phyloP scores from a whole-genome alignment of 768 basidiomycete genomes.

The Jaapia argillacea region DNA sequence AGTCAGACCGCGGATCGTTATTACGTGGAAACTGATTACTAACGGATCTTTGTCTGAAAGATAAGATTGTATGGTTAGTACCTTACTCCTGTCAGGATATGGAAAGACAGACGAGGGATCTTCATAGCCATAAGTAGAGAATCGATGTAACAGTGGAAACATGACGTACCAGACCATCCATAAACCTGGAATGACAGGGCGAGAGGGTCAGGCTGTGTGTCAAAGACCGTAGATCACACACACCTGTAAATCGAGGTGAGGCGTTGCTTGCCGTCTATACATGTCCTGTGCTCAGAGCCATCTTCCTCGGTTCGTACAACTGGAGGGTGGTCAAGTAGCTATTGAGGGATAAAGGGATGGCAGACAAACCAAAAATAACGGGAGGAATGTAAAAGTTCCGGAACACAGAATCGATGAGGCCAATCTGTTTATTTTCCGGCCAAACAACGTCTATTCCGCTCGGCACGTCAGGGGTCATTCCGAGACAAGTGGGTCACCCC shows the following conservation, averaged over 20 bases:
- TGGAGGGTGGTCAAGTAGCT: slow-evolving; percentile 11
- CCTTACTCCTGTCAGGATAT: too few species aligned
- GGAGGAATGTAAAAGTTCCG: slow-evolving; percentile 78
- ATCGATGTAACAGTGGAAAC: too few species aligned
- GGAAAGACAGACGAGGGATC: too few species aligned
- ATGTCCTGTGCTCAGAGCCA: slow-evolving; percentile 55
- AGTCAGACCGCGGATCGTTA: not conserved
- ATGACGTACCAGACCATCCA: slow-evolving; percentile 54
- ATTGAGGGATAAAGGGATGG: not conserved
- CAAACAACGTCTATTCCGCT: slow-evolving; percentile 59
- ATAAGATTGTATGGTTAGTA: too few species aligned
- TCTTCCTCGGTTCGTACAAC: slow-evolving; percentile 46
- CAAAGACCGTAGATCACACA: not conserved
- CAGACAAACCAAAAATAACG: slow-evolving; percentile 55
- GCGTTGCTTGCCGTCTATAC: slow-evolving; percentile 78
- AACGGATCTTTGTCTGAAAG: too few species aligned
- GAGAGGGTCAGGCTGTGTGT: not conserved
- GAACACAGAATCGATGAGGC: slow-evolving; percentile 68
- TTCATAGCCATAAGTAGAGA: too few species aligned
- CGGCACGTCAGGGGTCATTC: not conserved
- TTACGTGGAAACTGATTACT: too few species aligned
- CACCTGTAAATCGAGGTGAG: slow-evolving; percentile 65
- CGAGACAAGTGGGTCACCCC: not conserved
- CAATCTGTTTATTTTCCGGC: slow-evolving; percentile 66
- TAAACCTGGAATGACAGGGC: slow-evolving; percentile 27